Base-by-base conservation (phyloP, 2,329 filamentous ascomycete species). In the Talaromyces marneffei region DNA sequence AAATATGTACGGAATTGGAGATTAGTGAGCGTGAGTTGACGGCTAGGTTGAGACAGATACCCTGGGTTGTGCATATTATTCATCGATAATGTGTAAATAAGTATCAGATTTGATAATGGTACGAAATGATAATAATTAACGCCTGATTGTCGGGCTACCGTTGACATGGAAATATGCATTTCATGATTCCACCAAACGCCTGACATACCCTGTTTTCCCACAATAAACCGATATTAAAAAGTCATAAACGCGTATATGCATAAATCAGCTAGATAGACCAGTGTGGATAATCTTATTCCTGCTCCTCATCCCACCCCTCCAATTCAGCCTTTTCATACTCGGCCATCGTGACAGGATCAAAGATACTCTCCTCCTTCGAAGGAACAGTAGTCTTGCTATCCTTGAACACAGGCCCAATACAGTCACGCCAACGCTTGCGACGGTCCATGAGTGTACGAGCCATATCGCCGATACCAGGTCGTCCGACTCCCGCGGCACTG, bases 381-480 rank as follows among this genome's bases (percentile, higher is more conserved):
- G 92, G 91, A 44, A 97, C 87, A 60, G 84, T 85, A 37, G 91
- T 83, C 67, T 86, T 88, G 68, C 92, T 91, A 68, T 90, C 90
- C 64, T 92, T 88, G 69, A 99, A 96, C 0, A 97, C 91, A 0
- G 91, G 89, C 0, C 92, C 91, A 66, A 99, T 95, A 40, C 86
- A 92, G 65, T 91, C 89, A 65, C 91, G 92, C 93, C 94, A 99
- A 66, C 92, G 86, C 71, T 86, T 84, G 60, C 92, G 85, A 63
- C 93, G 84, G 74, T 97, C 92, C 92, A 99, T 97, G 27, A 99
- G 81, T 48, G 87, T 93, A 72, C 92, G 87, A 3, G 94, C 94
- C 62, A 92, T 83, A 75, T 99, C 94, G 29, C 94, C 94, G 59
- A 99, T 95, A 14, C 78, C 81, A 35, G 80, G 80, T n/a, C 83